phyloP scores from a whole-genome alignment of 352 stramenopile genomes.

The Globisporangium parvum region DNA sequence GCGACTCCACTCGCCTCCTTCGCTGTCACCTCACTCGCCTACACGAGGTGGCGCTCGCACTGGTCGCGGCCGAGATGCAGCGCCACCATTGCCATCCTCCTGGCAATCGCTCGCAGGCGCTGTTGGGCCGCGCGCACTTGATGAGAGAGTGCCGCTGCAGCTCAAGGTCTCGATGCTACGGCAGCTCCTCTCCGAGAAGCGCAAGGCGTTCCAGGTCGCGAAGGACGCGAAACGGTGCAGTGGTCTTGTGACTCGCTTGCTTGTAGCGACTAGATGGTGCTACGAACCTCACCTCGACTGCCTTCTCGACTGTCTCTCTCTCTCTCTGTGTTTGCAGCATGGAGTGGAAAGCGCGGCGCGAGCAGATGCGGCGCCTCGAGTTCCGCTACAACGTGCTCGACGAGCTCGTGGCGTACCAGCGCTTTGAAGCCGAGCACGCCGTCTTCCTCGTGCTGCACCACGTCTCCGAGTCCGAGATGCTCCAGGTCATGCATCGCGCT shows the following conservation, averaged over 20 bases:
- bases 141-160: slow-evolving; percentile 44
- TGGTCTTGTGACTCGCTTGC: neutral
- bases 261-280: neutral
- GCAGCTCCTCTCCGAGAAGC: slow-evolving; percentile 56
- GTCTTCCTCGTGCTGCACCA: slow-evolving; percentile 63
- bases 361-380: slow-evolving; percentile 48
- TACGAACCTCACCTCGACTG: neutral
- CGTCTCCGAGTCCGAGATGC: slow-evolving; percentile 56
- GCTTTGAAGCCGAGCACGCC: slow-evolving; percentile 50
- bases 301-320: no score
- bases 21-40: neutral
- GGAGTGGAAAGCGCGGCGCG: slow-evolving; percentile 37
- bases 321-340: slow-evolving; percentile 13
- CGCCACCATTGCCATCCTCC: neutral
- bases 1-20: neutral
- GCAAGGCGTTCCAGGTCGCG: slow-evolving; percentile 36
- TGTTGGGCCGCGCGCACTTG: slow-evolving; percentile 2
- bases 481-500: slow-evolving; percentile 42
- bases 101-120: slow-evolving; percentile 7
- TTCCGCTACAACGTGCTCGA: slow-evolving; percentile 70
- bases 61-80: neutral
- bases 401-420: slow-evolving; percentile 54
- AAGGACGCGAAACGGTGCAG: slow-evolving; percentile 29
- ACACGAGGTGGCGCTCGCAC: neutral
- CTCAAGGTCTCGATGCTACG: slow-evolving; percentile 49